Evolutionary conservation across 2,329 filamentous ascomycete species (phyloP), one percentile per base, ranked within the genome.

Genomic region (Hysterium pulicare): DNA sequence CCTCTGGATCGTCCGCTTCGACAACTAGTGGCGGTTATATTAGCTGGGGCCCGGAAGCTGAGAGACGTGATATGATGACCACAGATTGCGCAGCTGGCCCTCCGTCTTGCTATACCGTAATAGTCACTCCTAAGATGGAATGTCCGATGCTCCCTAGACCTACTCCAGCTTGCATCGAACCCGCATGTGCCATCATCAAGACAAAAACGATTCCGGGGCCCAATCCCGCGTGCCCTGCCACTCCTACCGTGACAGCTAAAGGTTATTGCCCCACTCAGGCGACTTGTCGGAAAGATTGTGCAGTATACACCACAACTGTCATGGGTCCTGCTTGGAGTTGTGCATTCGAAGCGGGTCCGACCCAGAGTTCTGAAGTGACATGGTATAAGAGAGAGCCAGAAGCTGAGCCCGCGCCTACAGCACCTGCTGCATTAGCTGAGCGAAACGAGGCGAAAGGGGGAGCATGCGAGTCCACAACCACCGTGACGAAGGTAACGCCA

Each of bases 351-450:
- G n/a, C n/a, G 26, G 26, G 26, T 9, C 26, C 9, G 9, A 9
- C 26, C 26, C 26, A 30, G n/a, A n/a, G 9, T n/a, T 30, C 26
- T 9, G 34, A 38, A 19, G 24, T 4, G 40, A 46, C 9, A n/a
- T n/a, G n/a, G n/a, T n/a, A n/a, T n/a, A 31, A 31, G 28, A 5
- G 13, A 31, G 28, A 11, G 28, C 16, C 28, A n/a, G n/a, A n/a
- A n/a, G 40, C 41, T 4, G 39, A 41, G 7, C 47, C 45, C 4
- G 42, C 40, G 19, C 46, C 47, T 23, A 54, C 50, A 5, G 48
- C 39, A 7, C 35, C 43, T 4, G 37, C 47, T 21, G 24, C 36
- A 8, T 28, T 13, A 28, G 24, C 24, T 28, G 24, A 13, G 24
- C 7, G 24, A 28, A 28, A 28, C 24, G 24, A 28, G 24, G 13